A percentile compares a stretch with the other conserved stretches of the same genome.
These are phyloP conservation scores for Chlorella sp. DNA, from an alignment of 139 green algal genomes.

Conservation along the genomic window DNA sequence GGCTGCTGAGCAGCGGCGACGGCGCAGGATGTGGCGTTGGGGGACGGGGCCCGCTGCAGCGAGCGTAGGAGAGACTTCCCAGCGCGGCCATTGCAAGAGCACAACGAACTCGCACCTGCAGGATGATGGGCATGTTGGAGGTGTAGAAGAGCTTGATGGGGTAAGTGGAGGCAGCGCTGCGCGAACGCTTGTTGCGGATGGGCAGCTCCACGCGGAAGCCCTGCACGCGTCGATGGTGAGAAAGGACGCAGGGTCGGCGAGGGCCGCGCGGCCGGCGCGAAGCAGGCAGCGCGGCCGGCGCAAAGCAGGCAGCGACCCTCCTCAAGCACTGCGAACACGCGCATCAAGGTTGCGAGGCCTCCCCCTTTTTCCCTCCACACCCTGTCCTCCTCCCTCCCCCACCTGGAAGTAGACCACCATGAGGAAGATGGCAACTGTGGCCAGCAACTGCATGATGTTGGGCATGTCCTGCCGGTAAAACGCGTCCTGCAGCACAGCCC, in stretches of 20 bases:
- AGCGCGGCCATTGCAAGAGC: too few species aligned
- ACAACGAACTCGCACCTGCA: constrained; percentile 82
- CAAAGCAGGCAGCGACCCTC: too few species aligned
- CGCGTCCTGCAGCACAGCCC: constrained; percentile 88
- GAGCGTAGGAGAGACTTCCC: too few species aligned
- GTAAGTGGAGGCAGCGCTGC: constrained; percentile 87
- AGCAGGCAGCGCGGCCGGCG: too few species aligned
- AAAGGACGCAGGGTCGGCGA: neutral
- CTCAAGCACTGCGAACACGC: too few species aligned
- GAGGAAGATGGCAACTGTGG: constrained; percentile 96
- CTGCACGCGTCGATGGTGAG: constrained; percentile 36
- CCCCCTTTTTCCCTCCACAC: too few species aligned
- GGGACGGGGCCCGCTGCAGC: too few species aligned
- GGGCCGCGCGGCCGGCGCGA: too few species aligned
- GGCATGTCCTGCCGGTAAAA: constrained; percentile 98
- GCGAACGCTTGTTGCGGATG: constrained; percentile 89
- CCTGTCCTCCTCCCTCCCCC: neutral
- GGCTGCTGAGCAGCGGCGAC: too few species aligned
- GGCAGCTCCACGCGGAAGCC: constrained; percentile 99
- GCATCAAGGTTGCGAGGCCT: too few species aligned
- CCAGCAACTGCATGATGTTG: constrained; percentile 97
- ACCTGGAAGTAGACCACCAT: constrained; percentile 99
- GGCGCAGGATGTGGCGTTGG: too few species aligned
- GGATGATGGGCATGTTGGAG: constrained; percentile 99
- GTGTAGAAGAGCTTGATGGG: constrained; percentile 99